Percentiles rank a stretch among this genome's conserved stretches.
These are phyloP conservation scores for Diplogelasinospora grovesii DNA, from an alignment of 495 filamentous ascomycete species.

Conservation along the genomic window DNA sequence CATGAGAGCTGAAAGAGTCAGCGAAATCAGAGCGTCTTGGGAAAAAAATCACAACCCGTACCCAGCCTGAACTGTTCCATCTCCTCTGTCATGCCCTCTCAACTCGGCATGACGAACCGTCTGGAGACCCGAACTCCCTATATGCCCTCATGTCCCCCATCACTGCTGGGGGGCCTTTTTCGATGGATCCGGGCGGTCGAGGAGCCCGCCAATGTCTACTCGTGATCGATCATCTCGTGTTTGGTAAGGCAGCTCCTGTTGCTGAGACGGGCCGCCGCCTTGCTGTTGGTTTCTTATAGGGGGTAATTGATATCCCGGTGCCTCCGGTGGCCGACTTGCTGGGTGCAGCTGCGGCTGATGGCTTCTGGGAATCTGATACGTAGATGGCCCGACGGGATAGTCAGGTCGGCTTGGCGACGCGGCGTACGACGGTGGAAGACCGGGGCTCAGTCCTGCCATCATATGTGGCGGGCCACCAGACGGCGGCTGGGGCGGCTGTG, in stretches of 20 bases:
- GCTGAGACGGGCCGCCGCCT: constrained; percentile 21
- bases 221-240: constrained; percentile 41
- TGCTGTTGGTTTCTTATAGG: constrained; percentile 43
- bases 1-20: neutral
- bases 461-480: constrained; percentile 27
- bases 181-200: constrained; percentile 38
- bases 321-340: constrained; percentile 24
- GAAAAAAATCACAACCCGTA: neutral
- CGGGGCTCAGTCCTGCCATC: constrained; percentile 22
- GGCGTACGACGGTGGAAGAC: constrained; percentile 29
- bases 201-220: constrained; percentile 49
- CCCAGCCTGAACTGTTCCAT: too few relatives aligned
- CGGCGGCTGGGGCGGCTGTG: too few relatives aligned
- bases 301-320: constrained; percentile 43
- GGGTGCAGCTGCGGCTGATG: constrained; percentile 36
- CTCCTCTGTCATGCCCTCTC: too few relatives aligned
- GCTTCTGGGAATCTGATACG: constrained; percentile 41
- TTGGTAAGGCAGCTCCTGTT: constrained; percentile 19
- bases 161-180: constrained; percentile 9
- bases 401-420: constrained; percentile 33
- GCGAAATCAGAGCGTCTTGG: neutral
- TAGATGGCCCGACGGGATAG: constrained; percentile 29
- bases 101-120: too few relatives aligned
- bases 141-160: neutral
- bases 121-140: too few relatives aligned